A percentile compares a stretch with the other conserved stretches of the same genome.
These are phyloP conservation scores for Dactylella cylindrospora DNA, from an alignment of 2,329 filamentous ascomycete genomes.

Conservation along the genomic window DNA sequence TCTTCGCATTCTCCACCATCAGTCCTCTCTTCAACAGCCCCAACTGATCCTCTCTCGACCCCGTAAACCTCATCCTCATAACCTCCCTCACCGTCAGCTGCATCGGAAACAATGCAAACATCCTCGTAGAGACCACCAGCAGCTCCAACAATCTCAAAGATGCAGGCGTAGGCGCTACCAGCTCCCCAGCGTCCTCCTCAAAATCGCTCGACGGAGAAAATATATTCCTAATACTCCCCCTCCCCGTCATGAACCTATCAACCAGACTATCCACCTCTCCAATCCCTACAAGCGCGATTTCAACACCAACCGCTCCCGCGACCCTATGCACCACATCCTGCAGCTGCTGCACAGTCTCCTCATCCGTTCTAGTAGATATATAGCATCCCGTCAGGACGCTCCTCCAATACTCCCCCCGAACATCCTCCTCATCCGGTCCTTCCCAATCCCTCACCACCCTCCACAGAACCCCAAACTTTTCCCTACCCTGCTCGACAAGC, in stretches of 20 bases:
- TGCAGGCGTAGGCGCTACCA: constrained; percentile 10
- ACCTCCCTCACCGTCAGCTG: constrained; percentile 27
- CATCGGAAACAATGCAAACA: constrained; percentile 33
- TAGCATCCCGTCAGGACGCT: constrained; percentile 46
- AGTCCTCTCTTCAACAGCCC: constrained; percentile 25
- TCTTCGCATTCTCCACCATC: constrained; percentile 20
- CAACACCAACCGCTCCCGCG: background rate
- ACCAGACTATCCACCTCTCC: constrained; percentile 22
- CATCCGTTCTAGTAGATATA: constrained; percentile 41
- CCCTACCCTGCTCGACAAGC: constrained; percentile 17
- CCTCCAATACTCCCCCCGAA: constrained; percentile 43
- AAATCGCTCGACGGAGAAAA: constrained; percentile 1
- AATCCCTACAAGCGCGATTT: background rate
- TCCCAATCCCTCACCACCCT: constrained; percentile 46
- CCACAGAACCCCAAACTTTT: constrained; percentile 46
- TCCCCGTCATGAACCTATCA: constrained; percentile 12
- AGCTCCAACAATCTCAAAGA: constrained; percentile 17
- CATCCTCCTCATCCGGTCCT: constrained; percentile 32
- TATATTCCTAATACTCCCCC: constrained; percentile 13
- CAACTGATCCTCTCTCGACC: constrained; percentile 27
- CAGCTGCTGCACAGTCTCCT: constrained; percentile 33
- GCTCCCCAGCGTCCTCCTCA: constrained; percentile 18
- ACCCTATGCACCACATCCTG: constrained; percentile 28
- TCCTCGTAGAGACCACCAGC: constrained; percentile 12
- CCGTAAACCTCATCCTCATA: constrained; percentile 36